Percentiles rank a stretch among this genome's conserved stretches.
Evolutionary conservation across 2,329 filamentous ascomycete genomes (phyloP).

Genomic region (Boeremia exigua): DNA sequence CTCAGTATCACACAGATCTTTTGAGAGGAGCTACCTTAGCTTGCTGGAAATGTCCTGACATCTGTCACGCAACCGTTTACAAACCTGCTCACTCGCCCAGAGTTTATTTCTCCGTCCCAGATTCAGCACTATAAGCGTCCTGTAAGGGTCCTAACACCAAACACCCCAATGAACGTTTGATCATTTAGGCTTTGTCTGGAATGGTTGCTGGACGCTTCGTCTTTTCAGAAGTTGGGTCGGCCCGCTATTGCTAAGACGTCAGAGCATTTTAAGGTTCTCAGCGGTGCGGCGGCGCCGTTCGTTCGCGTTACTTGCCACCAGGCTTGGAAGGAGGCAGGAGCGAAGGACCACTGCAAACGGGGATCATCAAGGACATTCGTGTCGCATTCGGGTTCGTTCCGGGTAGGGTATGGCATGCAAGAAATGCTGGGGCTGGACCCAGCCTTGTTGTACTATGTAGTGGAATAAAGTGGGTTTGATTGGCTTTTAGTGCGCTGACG

Average conservation of each 20-base stretch:
- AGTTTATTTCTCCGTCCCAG: conserved; percentile 11
- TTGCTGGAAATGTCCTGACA: neutral
- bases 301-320: conserved; percentile 14
- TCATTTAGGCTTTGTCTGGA: neutral
- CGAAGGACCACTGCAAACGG: conserved; percentile 13
- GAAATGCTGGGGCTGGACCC: conserved; percentile 2
- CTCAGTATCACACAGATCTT: conserved; percentile 10
- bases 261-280: conserved; percentile 8
- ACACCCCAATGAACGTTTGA: conserved; percentile 12
- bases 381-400: neutral
- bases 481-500: conserved; percentile 9
- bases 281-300: conserved; percentile 2
- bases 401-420: neutral
- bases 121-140: conserved; percentile 4
- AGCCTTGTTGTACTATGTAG: conserved; percentile 1
- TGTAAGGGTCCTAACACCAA: conserved; percentile 1
- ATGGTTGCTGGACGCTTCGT: conserved; percentile 7
- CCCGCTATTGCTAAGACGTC: conserved; percentile 14
- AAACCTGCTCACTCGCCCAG: neutral
- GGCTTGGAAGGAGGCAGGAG: neutral
- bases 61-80: conserved; percentile 15
- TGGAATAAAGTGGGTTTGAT: conserved; percentile 11
- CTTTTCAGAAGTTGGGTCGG: conserved; percentile 11
- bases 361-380: neutral
- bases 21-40: conserved; percentile 5